phyloP scores from a whole-genome alignment of 202 grass and related monocot genomes.

The Panicum hallii region DNA sequence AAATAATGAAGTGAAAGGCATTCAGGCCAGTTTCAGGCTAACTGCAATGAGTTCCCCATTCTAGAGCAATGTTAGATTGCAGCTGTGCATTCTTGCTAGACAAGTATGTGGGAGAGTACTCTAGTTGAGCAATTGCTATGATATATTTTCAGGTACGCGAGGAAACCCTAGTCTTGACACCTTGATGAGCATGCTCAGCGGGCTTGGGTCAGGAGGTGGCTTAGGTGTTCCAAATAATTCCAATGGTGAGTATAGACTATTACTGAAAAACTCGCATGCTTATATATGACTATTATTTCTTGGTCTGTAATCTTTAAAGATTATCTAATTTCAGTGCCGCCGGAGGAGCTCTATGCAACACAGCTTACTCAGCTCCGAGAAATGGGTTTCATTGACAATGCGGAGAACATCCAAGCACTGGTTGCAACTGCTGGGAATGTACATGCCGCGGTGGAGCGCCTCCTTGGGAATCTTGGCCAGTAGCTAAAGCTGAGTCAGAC shows the following conservation, averaged over 20 bases:
- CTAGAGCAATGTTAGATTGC: conserved; percentile 22
- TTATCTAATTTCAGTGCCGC: conserved; percentile 65
- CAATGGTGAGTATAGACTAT: conserved; percentile 55
- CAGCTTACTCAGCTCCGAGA: conserved; percentile 89
- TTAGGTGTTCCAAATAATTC: conserved; percentile 58
- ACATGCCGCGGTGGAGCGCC: conserved; percentile 84
- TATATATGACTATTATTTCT: not conserved
- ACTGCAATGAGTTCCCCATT: conserved; percentile 2
- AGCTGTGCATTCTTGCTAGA: conserved; percentile 16
- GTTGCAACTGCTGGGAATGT: conserved; percentile 86
- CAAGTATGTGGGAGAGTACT: conserved; percentile 1
- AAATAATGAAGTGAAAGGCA: not conserved
- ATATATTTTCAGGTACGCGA: conserved; percentile 48
- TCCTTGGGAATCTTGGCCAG: conserved; percentile 75
- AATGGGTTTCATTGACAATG: conserved; percentile 86
- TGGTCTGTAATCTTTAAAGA: not conserved
- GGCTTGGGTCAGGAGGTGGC: conserved; percentile 71
- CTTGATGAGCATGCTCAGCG: conserved; percentile 81
- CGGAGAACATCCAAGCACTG: conserved; percentile 81
- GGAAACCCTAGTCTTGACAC: conserved; percentile 63
- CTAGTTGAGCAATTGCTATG: conserved; percentile 1
- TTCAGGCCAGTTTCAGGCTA: not conserved
- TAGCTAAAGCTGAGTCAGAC: conserved; percentile 51
- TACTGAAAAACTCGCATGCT: not conserved
- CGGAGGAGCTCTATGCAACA: conserved; percentile 82